Percentiles rank a stretch among this genome's conserved stretches.
phyloP scores from a whole-genome alignment of 2,329 filamentous ascomycete species.

The Penicillium nordicum region DNA sequence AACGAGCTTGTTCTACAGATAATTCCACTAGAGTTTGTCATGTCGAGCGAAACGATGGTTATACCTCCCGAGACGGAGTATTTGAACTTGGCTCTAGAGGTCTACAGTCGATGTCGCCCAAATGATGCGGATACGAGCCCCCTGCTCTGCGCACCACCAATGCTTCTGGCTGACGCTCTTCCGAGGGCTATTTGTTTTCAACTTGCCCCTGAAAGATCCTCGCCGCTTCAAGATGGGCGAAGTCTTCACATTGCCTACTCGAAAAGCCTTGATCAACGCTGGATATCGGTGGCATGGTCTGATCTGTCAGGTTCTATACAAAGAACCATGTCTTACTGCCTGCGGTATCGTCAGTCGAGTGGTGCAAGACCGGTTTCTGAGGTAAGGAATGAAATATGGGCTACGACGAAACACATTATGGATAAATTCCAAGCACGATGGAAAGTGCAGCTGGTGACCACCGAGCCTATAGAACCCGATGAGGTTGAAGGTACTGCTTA shows the following conservation, averaged over 20 bases:
- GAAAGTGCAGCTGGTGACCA: conserved; percentile 54
- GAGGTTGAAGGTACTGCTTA: conserved; percentile 48
- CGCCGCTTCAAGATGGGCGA: conserved; percentile 56
- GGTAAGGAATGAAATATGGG: conserved; percentile 56
- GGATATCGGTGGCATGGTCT: conserved; percentile 59
- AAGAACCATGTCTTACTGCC: conserved; percentile 53
- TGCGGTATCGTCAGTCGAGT: conserved; percentile 40
- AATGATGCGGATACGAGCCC: conserved; percentile 34
- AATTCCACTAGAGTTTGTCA: conserved; percentile 54
- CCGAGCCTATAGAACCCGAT: conserved; percentile 50
- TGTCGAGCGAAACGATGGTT: conserved; percentile 51
- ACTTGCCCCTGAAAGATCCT: conserved; percentile 50
- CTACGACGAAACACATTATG: conserved; percentile 54
- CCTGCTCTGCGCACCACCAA: conserved; percentile 51
- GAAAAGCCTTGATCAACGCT: conserved; percentile 53
- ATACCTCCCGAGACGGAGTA: conserved; percentile 50
- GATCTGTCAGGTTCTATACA: conserved; percentile 56
- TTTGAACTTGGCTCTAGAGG: conserved; percentile 52
- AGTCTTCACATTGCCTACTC: conserved; percentile 60
- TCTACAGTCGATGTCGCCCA: conserved; percentile 57
- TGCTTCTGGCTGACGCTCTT: conserved; percentile 53
- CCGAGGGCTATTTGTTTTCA: conserved; percentile 56
- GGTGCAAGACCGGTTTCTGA: conserved; percentile 43
- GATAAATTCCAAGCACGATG: conserved; percentile 51
- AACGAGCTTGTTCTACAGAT: conserved; percentile 57